Evolutionary conservation across 1,139 yeast genomes (phyloP), one percentile per base, ranked within the genome.

Genomic region (Pichia sp.): DNA sequence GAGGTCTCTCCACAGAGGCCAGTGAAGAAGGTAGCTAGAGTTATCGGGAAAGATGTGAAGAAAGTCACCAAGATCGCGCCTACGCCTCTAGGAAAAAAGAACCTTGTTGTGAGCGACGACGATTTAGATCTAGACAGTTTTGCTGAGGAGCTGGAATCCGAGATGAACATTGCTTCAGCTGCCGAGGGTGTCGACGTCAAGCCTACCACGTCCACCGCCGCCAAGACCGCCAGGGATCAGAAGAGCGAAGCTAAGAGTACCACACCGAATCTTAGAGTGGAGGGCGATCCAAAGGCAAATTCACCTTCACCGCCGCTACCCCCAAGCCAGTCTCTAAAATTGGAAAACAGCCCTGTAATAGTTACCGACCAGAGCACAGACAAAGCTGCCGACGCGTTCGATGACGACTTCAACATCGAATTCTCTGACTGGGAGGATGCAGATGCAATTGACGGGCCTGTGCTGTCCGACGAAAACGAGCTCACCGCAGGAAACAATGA

Each of bases 81-180:
- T 11, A 36, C 10, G 15, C 40, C 15, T 5, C 40, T 15, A 36
- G 15, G 7, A 13, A 19, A 19, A 19, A 19, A 19, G 23, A 19
- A 19, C 23, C 23, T 19, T 19, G 23, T 19, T 19, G 15, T 36
- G 15, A 36, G 40, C 40, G 76, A 75, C 55, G 67, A 56, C 23
- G 23, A 19, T 19, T 19, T 19, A 68, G 75, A 43, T 54, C 66
- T 51, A 65, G 74, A 47, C 60, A 62, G 47, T 70, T 52, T 57
- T 47, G 62, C 61, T 1, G 60, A 55, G 30, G 61, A 58, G 19
- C 19, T 58, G 16, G 62, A 69, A 53, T 72, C 69, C 19, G 71
- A 63, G 7, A 57, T 63, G 7, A 62, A 60, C 23, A 10, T 3
- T 6, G 11, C 29, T 19, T 19, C 23, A 19, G 23, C 23, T 26